These are phyloP conservation scores for Cyclanthera cordifolia DNA, from an alignment of 306 rosid genomes.

Conservation along the genomic window DNA sequence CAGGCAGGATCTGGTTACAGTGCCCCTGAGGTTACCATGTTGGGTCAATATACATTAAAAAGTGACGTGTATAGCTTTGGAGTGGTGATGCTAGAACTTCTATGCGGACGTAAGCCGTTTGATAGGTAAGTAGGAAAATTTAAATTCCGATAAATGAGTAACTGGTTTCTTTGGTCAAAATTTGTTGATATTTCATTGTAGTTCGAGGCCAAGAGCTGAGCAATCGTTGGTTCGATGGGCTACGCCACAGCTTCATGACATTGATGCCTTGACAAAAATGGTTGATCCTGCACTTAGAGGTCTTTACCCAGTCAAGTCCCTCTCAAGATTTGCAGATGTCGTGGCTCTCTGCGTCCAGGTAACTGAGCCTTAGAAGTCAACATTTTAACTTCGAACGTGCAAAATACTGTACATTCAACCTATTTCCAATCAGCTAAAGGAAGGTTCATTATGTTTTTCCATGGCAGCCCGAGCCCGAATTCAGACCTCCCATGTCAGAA, in stretches of 20 bases:
- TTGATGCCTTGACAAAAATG: slow-evolving; percentile 91
- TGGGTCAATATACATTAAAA: slow-evolving; percentile 62
- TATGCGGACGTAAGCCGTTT: slow-evolving; percentile 83
- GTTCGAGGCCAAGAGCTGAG: slow-evolving; percentile 74
- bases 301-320: slow-evolving; percentile 85
- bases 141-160: background rate
- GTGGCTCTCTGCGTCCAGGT: slow-evolving; percentile 96
- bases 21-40: slow-evolving; percentile 79
- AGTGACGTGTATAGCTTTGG: slow-evolving; percentile 93
- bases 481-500: slow-evolving; percentile 20
- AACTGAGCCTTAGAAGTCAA: background rate
- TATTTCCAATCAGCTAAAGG: background rate
- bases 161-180: background rate
- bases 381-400: background rate
- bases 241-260: slow-evolving; percentile 95
- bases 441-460: background rate
- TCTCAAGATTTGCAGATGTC: slow-evolving; percentile 93
- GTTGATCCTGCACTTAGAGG: slow-evolving; percentile 86
- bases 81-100: slow-evolving; percentile 92
- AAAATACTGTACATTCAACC: background rate
- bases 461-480: slow-evolving; percentile 19
- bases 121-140: slow-evolving; percentile 49
- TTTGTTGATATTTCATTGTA: slow-evolving; percentile 21
- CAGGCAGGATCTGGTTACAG: slow-evolving; percentile 62
- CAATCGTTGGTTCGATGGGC: slow-evolving; percentile 98